Evolutionary conservation across 169 alveolate genomes (phyloP), one percentile per base, ranked within the genome.

Genomic region (Plasmodium reichenowi): DNA sequence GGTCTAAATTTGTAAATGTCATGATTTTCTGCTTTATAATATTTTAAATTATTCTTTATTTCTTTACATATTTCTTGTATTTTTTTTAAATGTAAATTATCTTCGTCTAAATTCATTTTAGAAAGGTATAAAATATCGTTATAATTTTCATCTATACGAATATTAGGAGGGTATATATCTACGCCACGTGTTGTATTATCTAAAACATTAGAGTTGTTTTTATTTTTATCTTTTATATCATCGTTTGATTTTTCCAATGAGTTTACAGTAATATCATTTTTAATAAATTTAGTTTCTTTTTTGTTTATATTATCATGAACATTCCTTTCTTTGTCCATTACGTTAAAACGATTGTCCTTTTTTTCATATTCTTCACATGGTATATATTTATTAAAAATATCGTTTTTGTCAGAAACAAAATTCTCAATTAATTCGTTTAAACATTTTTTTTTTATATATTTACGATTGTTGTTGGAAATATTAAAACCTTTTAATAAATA

Each of bases 11-110:
- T 78, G 67, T 78, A 45, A 26, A 20, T 29, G 29, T 78, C 89
- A 48, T 78, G 89, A 78, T 78, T 78, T 78, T 78, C 78, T 15
- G 47, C 78, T 71, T 78, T 78, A 59, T 78, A 78, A 52, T 64
- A 78, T 78, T 78, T 78, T 66, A 78, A 78, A 59, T 59, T 50
- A 58, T 78, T 24, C 45, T 70, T 59, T 71, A 78, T 48, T 20
- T 78, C 38, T 22, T 67, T 78, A 45, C 78, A 48, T 29, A n/a
- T 59, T 13, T 66, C 38, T 78, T 50, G 71, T 43, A 78, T 78
- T 78, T 78, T 78, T 50, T 78, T 78, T 62, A 78, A 66, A 66
- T 78, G 89, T 7, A 78, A 24, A 58, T 68, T 22, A 17, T 78
- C 80, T 24, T 32, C 66, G 68, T 20, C 63, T 20, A 59, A 3